Conservation (phyloP, 352 stramenopile species). For the Peronospora destructor region DNA sequence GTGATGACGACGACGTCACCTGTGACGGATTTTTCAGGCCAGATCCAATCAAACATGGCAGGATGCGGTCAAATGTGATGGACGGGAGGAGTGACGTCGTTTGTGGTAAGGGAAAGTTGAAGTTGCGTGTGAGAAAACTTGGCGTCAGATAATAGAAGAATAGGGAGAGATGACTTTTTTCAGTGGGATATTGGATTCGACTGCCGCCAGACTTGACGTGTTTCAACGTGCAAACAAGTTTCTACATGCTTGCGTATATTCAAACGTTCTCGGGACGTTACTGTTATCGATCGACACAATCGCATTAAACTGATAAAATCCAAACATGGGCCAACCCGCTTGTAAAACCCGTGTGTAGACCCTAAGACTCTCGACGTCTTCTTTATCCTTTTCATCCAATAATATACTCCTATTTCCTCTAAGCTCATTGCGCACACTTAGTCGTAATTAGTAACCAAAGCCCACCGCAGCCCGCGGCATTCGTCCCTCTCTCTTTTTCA, state of each 20-base stretch:
- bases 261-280: no score
- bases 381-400: background rate
- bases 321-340: background rate
- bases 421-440: background rate
- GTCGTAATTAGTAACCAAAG: slow-evolving; percentile 2
- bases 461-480: background rate
- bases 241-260: no score
- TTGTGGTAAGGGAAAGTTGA: background rate
- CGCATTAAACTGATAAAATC: no score
- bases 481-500: slow-evolving; percentile 1
- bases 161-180: slow-evolving; percentile 1
- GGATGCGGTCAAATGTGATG: background rate
- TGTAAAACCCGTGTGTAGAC: slow-evolving; percentile 9
- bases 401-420: background rate
- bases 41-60: slow-evolving; percentile 34
- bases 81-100: no score
- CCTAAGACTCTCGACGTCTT: background rate
- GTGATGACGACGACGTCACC: slow-evolving; percentile 51
- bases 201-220: background rate
- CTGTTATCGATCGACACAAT: no score
- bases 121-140: background rate
- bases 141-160: background rate
- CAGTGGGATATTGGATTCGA: background rate
- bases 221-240: no score
- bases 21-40: slow-evolving; percentile 39